Conservation (phyloP, 345 rosid genomes). For the Brassica cretica region DNA sequence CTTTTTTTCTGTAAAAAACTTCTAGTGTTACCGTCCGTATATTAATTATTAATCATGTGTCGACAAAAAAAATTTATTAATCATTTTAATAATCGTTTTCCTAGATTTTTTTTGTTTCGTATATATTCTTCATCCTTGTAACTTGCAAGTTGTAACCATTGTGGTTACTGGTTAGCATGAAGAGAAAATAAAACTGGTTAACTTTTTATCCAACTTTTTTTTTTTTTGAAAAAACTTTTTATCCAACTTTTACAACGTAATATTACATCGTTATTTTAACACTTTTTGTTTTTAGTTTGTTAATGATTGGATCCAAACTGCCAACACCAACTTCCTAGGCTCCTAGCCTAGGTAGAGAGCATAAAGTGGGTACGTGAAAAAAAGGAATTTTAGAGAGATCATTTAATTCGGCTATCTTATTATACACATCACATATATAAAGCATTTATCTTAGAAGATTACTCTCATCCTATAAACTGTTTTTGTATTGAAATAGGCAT, state of each 20-base stretch:
- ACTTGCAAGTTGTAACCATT: not conserved
- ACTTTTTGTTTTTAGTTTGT: not conserved
- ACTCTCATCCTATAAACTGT: not conserved
- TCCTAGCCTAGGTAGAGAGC: conserved; percentile 22
- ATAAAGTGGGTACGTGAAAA: conserved; percentile 17
- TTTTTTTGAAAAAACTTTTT: too few species aligned
- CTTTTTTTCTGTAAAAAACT: not conserved
- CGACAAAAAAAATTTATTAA: not conserved
- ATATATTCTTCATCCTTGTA: not conserved
- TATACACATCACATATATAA: not conserved
- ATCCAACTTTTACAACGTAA: not conserved
- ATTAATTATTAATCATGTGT: not conserved
- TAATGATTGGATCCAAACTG: conserved; percentile 17
- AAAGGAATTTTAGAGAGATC: not conserved
- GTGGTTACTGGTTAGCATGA: not conserved
- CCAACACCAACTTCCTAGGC: conserved; percentile 13
- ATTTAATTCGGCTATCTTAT: not conserved
- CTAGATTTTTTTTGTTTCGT: not conserved
- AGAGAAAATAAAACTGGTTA: conserved; percentile 6
- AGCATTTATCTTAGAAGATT: not conserved
- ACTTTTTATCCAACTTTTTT: too few species aligned
- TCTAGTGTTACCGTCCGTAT: conserved; percentile 18
- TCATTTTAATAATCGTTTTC: not conserved
- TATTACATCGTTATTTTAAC: not conserved
- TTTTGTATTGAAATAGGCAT: not conserved